Evolutionary conservation across 345 rosid genomes (phyloP).

Genomic region (Rhodamnia rubescens): DNA sequence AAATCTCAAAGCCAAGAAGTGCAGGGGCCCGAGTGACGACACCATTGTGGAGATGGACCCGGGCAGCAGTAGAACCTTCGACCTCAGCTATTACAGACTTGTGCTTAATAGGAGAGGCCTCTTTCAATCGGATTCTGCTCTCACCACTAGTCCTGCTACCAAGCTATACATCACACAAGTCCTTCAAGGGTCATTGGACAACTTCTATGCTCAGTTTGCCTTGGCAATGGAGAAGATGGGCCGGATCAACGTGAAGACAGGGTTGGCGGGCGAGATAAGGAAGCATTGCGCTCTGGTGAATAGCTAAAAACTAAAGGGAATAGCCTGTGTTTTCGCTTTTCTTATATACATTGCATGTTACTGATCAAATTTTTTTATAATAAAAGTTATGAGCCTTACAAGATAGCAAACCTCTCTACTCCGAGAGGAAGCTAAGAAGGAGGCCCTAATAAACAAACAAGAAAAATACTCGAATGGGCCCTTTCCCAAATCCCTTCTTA

Average conservation of each 20-base stretch:
- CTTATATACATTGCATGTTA: background rate
- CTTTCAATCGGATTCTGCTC: slow-evolving; percentile 64
- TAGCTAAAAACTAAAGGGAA: background rate
- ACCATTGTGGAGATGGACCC: slow-evolving; percentile 76
- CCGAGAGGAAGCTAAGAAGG: no score
- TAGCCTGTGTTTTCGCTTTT: background rate
- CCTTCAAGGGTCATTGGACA: slow-evolving; percentile 31
- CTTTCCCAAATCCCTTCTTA: no score
- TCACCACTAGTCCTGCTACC: slow-evolving; percentile 42
- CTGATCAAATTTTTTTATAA: background rate
- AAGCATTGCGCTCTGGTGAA: slow-evolving; percentile 58
- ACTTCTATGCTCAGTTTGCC: slow-evolving; percentile 51
- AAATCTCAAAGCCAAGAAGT: slow-evolving; percentile 54
- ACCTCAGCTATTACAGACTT: slow-evolving; percentile 48
- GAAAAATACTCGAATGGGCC: no score
- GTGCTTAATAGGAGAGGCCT: slow-evolving; percentile 64
- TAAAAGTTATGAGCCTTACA: no score
- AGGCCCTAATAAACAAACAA: no score
- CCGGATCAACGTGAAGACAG: slow-evolving; percentile 51
- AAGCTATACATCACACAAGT: slow-evolving; percentile 31
- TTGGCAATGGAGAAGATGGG: slow-evolving; percentile 78
- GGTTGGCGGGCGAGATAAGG: slow-evolving; percentile 59
- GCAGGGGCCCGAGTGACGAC: slow-evolving; percentile 43
- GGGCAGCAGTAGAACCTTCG: slow-evolving; percentile 60
- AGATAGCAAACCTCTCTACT: no score